Percentiles rank a stretch among this genome's conserved stretches.
phyloP scores from a whole-genome alignment of 225 moss, liverwort and hornwort genomes.

The Pleurozium schreberi region DNA sequence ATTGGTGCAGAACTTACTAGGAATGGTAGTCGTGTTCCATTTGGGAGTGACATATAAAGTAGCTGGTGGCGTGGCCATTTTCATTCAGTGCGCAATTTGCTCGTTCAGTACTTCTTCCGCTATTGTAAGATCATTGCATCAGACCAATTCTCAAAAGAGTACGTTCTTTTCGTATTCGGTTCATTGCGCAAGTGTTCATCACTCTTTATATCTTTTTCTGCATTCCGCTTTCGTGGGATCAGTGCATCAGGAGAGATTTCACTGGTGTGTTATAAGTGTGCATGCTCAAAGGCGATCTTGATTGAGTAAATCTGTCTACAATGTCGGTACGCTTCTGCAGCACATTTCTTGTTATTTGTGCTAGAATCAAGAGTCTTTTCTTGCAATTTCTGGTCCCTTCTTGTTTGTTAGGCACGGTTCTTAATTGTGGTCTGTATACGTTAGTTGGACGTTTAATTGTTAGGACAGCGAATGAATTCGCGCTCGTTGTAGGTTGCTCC shows the following conservation, averaged over 20 bases:
- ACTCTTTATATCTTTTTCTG: background rate
- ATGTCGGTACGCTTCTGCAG: constrained; percentile 9
- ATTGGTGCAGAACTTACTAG: background rate
- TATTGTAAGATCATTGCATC: background rate
- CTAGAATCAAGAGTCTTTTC: background rate
- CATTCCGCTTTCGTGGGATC: background rate
- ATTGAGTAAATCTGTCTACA: background rate
- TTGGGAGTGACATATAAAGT: background rate
- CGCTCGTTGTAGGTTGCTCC: background rate
- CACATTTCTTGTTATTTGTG: background rate
- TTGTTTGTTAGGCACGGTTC: background rate
- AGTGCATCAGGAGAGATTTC: background rate
- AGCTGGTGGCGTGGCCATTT: background rate
- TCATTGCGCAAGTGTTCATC: background rate
- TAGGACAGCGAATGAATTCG: background rate
- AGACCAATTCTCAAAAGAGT: background rate
- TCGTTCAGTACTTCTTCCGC: background rate
- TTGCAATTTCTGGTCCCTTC: background rate
- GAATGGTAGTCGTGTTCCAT: too few species aligned
- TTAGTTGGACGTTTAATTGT: background rate
- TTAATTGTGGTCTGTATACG: too few species aligned
- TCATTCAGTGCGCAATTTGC: background rate
- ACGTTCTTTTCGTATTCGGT: background rate
- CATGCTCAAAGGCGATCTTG: background rate
- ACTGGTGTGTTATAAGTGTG: background rate